Percentiles rank a stretch among this genome's conserved stretches.
Evolutionary conservation across 805 yeast genomes (phyloP).

Genomic region (Saccharomyces paradoxus): DNA sequence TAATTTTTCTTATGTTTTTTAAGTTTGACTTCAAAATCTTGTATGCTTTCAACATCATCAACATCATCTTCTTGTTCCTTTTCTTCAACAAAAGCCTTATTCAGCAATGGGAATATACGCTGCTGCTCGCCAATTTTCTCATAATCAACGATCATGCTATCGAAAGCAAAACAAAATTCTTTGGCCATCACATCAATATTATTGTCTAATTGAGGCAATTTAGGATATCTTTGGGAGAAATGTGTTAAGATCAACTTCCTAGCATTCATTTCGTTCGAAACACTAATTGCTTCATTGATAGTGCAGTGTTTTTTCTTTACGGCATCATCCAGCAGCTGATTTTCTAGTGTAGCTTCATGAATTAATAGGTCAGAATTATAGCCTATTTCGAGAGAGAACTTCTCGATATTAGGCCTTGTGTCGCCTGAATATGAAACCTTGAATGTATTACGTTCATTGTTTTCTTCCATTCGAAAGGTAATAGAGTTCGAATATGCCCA

Average conservation of each 20-base stretch:
- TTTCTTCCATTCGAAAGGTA: constrained; percentile 32
- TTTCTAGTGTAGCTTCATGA: constrained; percentile 91
- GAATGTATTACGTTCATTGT: constrained; percentile 34
- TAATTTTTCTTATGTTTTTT: not conserved
- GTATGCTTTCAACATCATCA: constrained; percentile 13
- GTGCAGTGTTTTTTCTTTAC: constrained; percentile 78
- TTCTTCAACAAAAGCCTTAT: constrained; percentile 28
- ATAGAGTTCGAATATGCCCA: constrained; percentile 68
- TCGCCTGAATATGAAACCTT: constrained; percentile 89
- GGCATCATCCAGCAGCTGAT: constrained; percentile 71
- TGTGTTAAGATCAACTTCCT: constrained; percentile 72
- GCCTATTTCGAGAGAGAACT: constrained; percentile 59
- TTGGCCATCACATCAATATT: constrained; percentile 21
- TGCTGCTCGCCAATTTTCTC: constrained; percentile 37
- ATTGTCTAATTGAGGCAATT: constrained; percentile 36
- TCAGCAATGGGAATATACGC: constrained; percentile 21
- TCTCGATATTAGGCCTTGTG: constrained; percentile 65
- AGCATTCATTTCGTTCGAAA: constrained; percentile 66
- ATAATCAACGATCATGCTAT: constrained; percentile 49
- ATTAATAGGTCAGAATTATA: constrained; percentile 60
- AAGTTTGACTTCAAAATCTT: not conserved
- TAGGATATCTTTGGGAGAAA: constrained; percentile 83
- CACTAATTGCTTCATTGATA: constrained; percentile 71
- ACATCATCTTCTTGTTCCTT: constrained; percentile 25
- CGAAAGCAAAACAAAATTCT: constrained; percentile 51